phyloP scores from a whole-genome alignment of 352 stramenopile genomes.

The Phytophthora hibernalis region DNA sequence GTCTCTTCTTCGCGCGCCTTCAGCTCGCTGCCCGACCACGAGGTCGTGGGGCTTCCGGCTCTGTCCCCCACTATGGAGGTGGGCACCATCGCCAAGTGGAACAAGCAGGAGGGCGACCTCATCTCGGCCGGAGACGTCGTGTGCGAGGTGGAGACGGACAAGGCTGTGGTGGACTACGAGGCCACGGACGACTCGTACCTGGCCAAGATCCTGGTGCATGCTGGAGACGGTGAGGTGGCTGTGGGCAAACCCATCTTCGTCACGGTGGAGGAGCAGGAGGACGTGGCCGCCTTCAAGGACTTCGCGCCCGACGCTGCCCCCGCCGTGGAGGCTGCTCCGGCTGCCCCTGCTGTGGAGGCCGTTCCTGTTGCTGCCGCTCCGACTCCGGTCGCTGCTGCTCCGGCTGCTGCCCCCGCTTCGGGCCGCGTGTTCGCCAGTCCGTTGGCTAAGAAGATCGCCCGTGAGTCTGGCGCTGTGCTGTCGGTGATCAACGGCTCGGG shows the following conservation, averaged over 20 bases:
- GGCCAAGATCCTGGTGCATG: slow-evolving; percentile 94
- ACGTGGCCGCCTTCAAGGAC: slow-evolving; percentile 64
- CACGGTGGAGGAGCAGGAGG: slow-evolving; percentile 59
- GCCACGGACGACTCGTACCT: slow-evolving; percentile 95
- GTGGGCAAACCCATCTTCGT: slow-evolving; percentile 80
- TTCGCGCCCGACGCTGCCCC: slow-evolving; percentile 56
- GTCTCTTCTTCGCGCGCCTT: slow-evolving; percentile 46
- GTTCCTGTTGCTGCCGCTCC: slow-evolving; percentile 32
- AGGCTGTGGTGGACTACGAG: slow-evolving; percentile 98
- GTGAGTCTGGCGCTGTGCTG: slow-evolving; percentile 80
- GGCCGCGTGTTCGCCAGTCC: slow-evolving; percentile 94
- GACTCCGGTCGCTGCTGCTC: slow-evolving; percentile 20
- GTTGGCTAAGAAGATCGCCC: slow-evolving; percentile 92
- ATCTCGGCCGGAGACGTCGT: slow-evolving; percentile 94
- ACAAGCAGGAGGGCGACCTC: slow-evolving; percentile 90
- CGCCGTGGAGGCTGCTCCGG: slow-evolving; percentile 38
- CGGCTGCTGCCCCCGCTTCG: slow-evolving; percentile 39
- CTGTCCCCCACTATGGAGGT: slow-evolving; percentile 95
- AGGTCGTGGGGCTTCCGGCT: slow-evolving; percentile 77
- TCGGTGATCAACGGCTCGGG: slow-evolving; percentile 81
- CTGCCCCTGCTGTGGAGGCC: slow-evolving; percentile 27
- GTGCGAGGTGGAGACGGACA: slow-evolving; percentile 98
- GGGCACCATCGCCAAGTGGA: slow-evolving; percentile 96
- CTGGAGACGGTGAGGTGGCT: slow-evolving; percentile 88
- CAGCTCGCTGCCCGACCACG: slow-evolving; percentile 72